Conservation (phyloP, 2,329 filamentous ascomycete genomes). For the Dactylellina haptotyla region DNA sequence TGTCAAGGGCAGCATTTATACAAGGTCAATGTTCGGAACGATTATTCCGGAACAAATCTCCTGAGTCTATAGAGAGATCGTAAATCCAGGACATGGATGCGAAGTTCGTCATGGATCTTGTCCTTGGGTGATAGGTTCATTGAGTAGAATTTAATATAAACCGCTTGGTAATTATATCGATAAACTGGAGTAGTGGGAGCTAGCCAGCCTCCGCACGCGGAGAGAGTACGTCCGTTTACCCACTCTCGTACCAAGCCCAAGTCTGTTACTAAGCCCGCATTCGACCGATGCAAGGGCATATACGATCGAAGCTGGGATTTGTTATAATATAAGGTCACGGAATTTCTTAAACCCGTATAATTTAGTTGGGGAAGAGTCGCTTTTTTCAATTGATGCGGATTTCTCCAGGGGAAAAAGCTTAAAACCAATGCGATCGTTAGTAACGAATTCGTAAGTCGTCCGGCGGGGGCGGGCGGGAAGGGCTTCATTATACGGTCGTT, state of each 20-base stretch:
- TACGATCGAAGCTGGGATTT: background rate
- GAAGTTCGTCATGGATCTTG: background rate
- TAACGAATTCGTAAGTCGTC: background rate
- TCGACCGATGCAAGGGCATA: slow-evolving; percentile 3
- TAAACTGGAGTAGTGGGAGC: background rate
- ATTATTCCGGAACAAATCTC: slow-evolving; percentile 28
- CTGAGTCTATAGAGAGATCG: slow-evolving; percentile 1
- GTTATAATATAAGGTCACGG: slow-evolving; percentile 6
- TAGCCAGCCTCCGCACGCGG: slow-evolving; percentile 3
- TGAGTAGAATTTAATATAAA: too few relatives aligned
- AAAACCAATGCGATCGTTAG: too few relatives aligned
- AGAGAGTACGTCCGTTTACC: slow-evolving; percentile 37
- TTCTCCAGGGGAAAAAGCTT: too few relatives aligned
- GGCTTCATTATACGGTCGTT: slow-evolving; percentile 10
- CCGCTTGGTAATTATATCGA: background rate
- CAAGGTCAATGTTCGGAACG: slow-evolving; percentile 2
- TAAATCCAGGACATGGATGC: background rate
- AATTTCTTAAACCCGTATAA: slow-evolving; percentile 22
- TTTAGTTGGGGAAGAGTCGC: background rate
- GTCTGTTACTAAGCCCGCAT: background rate
- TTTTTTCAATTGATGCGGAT: background rate
- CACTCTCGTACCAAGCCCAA: background rate
- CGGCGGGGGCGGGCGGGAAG: background rate
- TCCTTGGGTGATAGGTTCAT: background rate
- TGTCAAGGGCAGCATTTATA: background rate